These are phyloP conservation scores for Nannochloropsis salina DNA, from an alignment of 108 stramenopile genomes.

Conservation along the genomic window DNA sequence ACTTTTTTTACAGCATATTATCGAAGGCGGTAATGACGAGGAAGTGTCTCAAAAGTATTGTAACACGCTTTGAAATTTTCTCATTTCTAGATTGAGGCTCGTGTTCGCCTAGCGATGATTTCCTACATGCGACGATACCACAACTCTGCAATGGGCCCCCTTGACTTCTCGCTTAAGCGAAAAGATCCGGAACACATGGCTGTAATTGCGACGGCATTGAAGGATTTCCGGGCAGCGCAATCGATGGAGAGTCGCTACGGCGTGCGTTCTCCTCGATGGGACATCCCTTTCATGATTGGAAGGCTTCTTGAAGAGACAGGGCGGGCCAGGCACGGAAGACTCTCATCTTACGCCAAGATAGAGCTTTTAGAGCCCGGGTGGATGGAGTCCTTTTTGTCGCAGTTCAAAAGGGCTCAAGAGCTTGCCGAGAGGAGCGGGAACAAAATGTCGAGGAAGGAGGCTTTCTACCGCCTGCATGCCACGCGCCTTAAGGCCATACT, in stretches of 20 bases:
- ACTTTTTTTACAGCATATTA: too few relatives aligned
- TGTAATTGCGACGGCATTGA: not conserved
- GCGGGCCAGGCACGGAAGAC: not conserved
- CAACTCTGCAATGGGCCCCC: not conserved
- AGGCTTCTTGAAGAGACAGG: not conserved
- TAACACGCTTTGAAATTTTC: not conserved
- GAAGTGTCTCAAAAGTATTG: too few relatives aligned
- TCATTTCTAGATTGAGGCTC: not conserved
- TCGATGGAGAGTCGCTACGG: not conserved
- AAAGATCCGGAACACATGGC: not conserved
- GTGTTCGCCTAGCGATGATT: constrained; percentile 8
- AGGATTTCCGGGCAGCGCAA: not conserved
- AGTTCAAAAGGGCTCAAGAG: not conserved
- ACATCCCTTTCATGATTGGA: not conserved
- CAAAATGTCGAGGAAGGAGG: not conserved
- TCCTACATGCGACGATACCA: constrained; percentile 12
- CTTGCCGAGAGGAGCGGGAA: not conserved
- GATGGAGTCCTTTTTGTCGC: not conserved
- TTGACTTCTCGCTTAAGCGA: not conserved
- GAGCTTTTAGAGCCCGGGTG: not conserved
- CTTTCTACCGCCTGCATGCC: not conserved
- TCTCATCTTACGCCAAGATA: not conserved
- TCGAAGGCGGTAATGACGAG: too few relatives aligned
- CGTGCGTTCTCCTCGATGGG: not conserved
- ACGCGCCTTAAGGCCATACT: not conserved